phyloP scores from a whole-genome alignment of 768 basidiomycete genomes.

The Amanita inopinata region DNA sequence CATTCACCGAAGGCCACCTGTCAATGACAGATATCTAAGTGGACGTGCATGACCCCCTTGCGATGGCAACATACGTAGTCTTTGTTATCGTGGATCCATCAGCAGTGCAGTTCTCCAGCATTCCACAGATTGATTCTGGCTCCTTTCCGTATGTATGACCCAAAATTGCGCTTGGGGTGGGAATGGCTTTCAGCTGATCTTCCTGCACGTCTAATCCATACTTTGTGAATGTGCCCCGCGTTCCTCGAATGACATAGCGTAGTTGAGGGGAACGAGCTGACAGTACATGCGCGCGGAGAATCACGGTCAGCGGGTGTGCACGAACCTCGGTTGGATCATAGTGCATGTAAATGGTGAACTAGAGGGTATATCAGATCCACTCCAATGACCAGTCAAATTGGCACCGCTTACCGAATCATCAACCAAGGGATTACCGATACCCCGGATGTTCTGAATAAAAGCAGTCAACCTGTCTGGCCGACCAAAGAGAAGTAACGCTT shows the following conservation, averaged over 20 bases:
- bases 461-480: constrained; percentile 59
- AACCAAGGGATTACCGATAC: constrained; percentile 51
- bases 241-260: constrained; percentile 65
- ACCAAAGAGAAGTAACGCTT: constrained; percentile 68
- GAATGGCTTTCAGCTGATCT: constrained; percentile 54
- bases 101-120: constrained; percentile 41
- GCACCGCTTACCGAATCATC: constrained; percentile 49
- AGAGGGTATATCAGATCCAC: not conserved
- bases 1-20: constrained; percentile 56
- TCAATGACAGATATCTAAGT: constrained; percentile 10
- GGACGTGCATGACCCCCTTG: not conserved
- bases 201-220: constrained; percentile 75
- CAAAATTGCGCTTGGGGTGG: constrained; percentile 35
- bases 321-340: constrained; percentile 30
- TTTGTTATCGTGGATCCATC: constrained; percentile 33
- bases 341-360: constrained; percentile 48
- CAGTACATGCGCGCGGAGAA: constrained; percentile 59
- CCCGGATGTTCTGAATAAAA: constrained; percentile 59
- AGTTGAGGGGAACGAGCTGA: constrained; percentile 58
- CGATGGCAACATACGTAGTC: constrained; percentile 22
- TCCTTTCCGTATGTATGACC: constrained; percentile 46
- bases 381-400: not conserved
- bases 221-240: constrained; percentile 64
- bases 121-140: constrained; percentile 54
- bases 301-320: constrained; percentile 52